Evolutionary conservation across 2,329 filamentous ascomycete species (phyloP).

Genomic region (Sporothrix luriei): DNA sequence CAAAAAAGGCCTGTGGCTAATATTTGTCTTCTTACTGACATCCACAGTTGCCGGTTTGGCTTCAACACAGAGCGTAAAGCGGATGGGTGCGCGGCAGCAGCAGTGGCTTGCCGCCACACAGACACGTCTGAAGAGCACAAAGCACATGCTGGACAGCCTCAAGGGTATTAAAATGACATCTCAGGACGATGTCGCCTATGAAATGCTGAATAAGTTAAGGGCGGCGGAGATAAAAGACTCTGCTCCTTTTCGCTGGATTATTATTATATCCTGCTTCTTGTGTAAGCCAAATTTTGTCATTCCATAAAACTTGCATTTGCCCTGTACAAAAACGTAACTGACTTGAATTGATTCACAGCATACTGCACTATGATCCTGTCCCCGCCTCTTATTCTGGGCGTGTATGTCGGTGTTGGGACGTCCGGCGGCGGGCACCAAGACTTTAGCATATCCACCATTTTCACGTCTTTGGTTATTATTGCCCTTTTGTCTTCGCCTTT

Average conservation of each 20-base stretch:
- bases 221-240: background rate
- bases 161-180: conserved; percentile 25
- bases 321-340: background rate
- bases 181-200: conserved; percentile 16
- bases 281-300: background rate
- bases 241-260: conserved; percentile 13
- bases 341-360: background rate
- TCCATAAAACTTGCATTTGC: background rate
- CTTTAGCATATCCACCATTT: conserved; percentile 22
- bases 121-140: conserved; percentile 15
- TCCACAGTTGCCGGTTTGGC: conserved; percentile 3
- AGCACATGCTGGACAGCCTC: conserved; percentile 26
- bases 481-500: conserved; percentile 45
- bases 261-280: conserved; percentile 3
- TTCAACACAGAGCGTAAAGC: conserved; percentile 9
- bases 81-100: conserved; percentile 18
- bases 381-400: background rate
- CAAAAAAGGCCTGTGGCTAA: background rate
- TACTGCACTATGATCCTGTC: conserved; percentile 15
- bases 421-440: background rate
- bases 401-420: conserved; percentile 4
- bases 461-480: conserved; percentile 47
- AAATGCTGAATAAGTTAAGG: background rate
- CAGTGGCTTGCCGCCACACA: conserved; percentile 22
- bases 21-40: background rate